Evolutionary conservation across 73 alveolate species (phyloP).

Genomic region (Paramecium primaurelia): DNA sequence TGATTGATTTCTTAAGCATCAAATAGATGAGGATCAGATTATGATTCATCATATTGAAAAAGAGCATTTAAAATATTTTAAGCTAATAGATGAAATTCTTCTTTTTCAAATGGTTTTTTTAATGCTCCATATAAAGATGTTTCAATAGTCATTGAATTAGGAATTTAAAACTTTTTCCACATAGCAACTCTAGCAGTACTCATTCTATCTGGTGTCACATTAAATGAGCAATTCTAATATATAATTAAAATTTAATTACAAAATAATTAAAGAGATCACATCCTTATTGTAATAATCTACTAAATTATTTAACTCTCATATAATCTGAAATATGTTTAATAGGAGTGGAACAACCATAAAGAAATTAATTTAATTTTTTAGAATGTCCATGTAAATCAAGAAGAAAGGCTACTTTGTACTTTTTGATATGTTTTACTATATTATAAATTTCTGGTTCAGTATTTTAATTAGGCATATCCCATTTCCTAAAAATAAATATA

Average conservation of each 20-base stretch:
- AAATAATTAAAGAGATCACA: neutral
- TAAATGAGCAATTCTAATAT: conserved; percentile 23
- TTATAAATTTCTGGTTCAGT: neutral
- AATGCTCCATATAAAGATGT: conserved; percentile 87
- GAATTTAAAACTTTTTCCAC: conserved; percentile 83
- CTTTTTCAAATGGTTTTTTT: neutral
- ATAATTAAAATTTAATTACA: neutral
- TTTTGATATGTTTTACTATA: neutral
- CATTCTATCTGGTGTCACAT: conserved; percentile 39
- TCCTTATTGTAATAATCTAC: neutral
- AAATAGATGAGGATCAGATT: neutral
- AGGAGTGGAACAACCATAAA: conserved; percentile 8
- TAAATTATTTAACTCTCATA: neutral
- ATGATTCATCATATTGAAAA: neutral
- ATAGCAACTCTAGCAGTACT: conserved; percentile 94
- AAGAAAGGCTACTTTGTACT: conserved; percentile 19
- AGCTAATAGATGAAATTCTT: neutral
- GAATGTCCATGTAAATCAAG: conserved; percentile 61
- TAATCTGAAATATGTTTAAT: conserved; percentile 38
- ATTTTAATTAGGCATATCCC: conserved; percentile 11
- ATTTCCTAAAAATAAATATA: neutral
- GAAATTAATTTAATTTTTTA: neutral
- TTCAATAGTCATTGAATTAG: conserved; percentile 92
- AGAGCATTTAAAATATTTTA: neutral
- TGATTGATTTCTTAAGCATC: neutral